Conservation (phyloP, 805 yeast species). For the Ogataea paradorogensis region DNA sequence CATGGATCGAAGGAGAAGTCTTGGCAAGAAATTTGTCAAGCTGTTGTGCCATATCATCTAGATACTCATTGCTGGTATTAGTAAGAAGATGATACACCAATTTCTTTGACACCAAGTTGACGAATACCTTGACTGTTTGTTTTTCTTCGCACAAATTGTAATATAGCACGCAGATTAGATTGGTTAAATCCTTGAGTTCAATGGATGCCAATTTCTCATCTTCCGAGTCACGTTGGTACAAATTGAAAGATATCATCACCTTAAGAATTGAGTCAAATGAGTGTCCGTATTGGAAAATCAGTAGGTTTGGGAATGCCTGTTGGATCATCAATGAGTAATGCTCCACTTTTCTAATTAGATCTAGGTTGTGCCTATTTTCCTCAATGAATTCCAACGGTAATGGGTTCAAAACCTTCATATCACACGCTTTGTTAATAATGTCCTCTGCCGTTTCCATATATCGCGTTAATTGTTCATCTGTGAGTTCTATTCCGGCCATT, state of each 20-base stretch:
- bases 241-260: slow-evolving; percentile 23
- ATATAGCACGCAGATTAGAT: slow-evolving; percentile 27
- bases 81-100: slow-evolving; percentile 24
- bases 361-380: slow-evolving; percentile 11
- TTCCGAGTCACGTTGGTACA: slow-evolving; percentile 12
- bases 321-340: slow-evolving; percentile 24
- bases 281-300: slow-evolving; percentile 30
- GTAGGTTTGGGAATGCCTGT: slow-evolving; percentile 28
- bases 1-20: slow-evolving; percentile 42
- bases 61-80: slow-evolving; percentile 17
- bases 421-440: slow-evolving; percentile 30
- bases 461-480: slow-evolving; percentile 15
- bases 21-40: slow-evolving; percentile 46
- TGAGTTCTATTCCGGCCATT: slow-evolving; percentile 34
- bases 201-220: slow-evolving; percentile 11
- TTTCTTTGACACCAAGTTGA: slow-evolving; percentile 27
- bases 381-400: slow-evolving; percentile 11
- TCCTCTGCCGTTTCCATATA: slow-evolving; percentile 20
- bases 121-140: slow-evolving; percentile 25
- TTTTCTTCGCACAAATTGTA: slow-evolving; percentile 25
- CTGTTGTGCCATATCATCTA: slow-evolving; percentile 41
- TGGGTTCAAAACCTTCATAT: slow-evolving; percentile 22
- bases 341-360: slow-evolving; percentile 23
- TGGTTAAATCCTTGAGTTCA: slow-evolving; percentile 16
- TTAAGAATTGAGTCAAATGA: slow-evolving; percentile 30